A percentile compares a stretch with the other conserved stretches of the same genome.
phyloP scores from a whole-genome alignment of 805 yeast genomes.

The Kuraishia piskuri region DNA sequence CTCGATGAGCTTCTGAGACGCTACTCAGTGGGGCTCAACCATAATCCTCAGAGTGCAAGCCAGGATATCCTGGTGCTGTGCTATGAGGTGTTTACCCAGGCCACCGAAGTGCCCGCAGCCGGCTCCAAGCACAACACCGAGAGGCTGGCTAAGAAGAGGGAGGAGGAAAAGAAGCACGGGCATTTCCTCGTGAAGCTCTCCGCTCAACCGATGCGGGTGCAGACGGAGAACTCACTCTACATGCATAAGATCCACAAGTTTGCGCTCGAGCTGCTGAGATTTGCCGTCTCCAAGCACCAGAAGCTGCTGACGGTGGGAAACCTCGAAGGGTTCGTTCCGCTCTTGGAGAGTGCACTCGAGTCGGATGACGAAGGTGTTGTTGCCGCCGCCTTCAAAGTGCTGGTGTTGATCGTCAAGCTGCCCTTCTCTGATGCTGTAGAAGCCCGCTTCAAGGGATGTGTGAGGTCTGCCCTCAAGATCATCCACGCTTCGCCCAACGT shows the following conservation, averaged over 20 bases:
- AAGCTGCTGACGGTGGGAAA: conserved; percentile 50
- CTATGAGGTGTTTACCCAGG: conserved; percentile 58
- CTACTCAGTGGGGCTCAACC: conserved; percentile 69
- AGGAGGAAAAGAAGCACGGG: conserved; percentile 35
- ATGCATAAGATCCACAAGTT: conserved; percentile 62
- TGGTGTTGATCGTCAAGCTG: conserved; percentile 51
- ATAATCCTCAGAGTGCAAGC: conserved; percentile 50
- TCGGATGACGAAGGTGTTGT: conserved; percentile 76
- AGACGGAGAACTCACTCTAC: conserved; percentile 47
- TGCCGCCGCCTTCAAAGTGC: conserved; percentile 54
- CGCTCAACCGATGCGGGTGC: conserved; percentile 40
- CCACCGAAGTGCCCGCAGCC: conserved; percentile 24
- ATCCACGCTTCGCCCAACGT: conserved; percentile 74
- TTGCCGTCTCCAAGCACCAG: conserved; percentile 58
- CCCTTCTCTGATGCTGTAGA: conserved; percentile 51
- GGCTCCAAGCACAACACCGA: conserved; percentile 3
- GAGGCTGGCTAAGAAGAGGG: conserved; percentile 11
- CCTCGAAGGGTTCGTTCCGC: conserved; percentile 67
- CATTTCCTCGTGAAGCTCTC: conserved; percentile 72
- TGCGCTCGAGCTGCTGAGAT: conserved; percentile 65
- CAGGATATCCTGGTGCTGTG: conserved; percentile 61
- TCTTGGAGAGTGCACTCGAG: conserved; percentile 47
- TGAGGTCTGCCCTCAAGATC: conserved; percentile 51
- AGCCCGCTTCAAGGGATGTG: conserved; percentile 45
- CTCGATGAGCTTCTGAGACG: conserved; percentile 73